Conservation (phyloP, 2,329 filamentous ascomycete species). For the Plenodomus lindquistii region DNA sequence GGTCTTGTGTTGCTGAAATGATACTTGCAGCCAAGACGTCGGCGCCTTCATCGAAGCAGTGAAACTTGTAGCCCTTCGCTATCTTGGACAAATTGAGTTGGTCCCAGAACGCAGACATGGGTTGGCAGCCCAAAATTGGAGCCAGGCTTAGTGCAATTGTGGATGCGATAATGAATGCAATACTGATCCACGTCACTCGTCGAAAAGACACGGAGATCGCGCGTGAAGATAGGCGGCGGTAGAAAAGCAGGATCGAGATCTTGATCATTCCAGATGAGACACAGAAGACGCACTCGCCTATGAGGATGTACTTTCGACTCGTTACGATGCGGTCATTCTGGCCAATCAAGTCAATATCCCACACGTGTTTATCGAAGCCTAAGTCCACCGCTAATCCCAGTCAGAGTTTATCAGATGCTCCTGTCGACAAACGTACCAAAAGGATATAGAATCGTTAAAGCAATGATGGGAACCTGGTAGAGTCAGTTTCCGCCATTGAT, state of each 20-base stretch:
- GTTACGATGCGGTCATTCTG: slow-evolving; percentile 13
- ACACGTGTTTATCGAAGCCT: slow-evolving; percentile 32
- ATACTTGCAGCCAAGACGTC: slow-evolving; percentile 33
- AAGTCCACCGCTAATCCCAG: slow-evolving; percentile 12
- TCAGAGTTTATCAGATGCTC: slow-evolving; percentile 10
- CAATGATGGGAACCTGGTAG: slow-evolving; percentile 20
- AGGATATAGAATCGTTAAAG: slow-evolving; percentile 24
- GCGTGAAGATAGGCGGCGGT: slow-evolving; percentile 32
- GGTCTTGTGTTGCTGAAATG: slow-evolving; percentile 32
- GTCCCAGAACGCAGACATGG: slow-evolving; percentile 39
- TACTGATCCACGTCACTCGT: slow-evolving; percentile 30
- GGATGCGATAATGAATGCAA: slow-evolving; percentile 30
- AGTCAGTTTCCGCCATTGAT: slow-evolving; percentile 8
- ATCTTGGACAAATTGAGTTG: slow-evolving; percentile 22
- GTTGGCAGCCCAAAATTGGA: slow-evolving; percentile 34
- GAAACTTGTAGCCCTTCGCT: slow-evolving; percentile 28
- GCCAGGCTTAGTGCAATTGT: slow-evolving; percentile 32
- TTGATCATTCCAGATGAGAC: slow-evolving; percentile 35
- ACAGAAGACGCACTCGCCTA: slow-evolving; percentile 31
- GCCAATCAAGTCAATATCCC: slow-evolving; percentile 24
- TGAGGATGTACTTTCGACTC: slow-evolving; percentile 34
- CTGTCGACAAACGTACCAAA: slow-evolving; percentile 15
- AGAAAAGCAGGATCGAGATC: slow-evolving; percentile 40
- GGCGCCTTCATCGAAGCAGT: slow-evolving; percentile 39
- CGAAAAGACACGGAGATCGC: slow-evolving; percentile 29